Percentiles rank a stretch among this genome's conserved stretches.
Evolutionary conservation across 805 yeast species (phyloP).

Genomic region (Blastobotrys muscicola): DNA sequence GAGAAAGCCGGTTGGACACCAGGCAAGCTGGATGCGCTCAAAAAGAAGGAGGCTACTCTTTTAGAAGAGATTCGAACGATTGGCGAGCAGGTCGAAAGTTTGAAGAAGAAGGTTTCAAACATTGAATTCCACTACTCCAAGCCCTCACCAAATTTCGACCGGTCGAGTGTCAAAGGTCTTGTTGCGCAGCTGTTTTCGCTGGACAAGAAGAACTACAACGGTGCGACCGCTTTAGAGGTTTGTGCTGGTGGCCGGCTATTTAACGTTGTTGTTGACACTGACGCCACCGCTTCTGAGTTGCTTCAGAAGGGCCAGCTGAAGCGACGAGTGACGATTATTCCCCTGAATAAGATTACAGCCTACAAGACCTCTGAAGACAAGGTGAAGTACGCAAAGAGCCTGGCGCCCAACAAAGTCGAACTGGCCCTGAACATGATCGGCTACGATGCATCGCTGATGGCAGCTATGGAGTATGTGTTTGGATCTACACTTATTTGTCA

Average conservation of each 20-base stretch:
- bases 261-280: conserved; percentile 85
- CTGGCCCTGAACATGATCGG: conserved; percentile 77
- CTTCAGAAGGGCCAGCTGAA: conserved; percentile 69
- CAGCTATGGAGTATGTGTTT: conserved; percentile 87
- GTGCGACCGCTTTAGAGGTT: conserved; percentile 78
- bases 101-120: conserved; percentile 58
- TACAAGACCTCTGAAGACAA: conserved; percentile 42
- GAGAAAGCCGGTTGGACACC: conserved; percentile 38
- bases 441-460: conserved; percentile 56
- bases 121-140: conserved; percentile 64
- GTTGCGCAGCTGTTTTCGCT: conserved; percentile 77
- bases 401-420: conserved; percentile 80
- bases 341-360: conserved; percentile 75
- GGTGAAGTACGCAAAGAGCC: conserved; percentile 56
- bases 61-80: conserved; percentile 37
- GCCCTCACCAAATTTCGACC: conserved; percentile 54
- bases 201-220: conserved; percentile 43
- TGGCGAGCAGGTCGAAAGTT: conserved; percentile 39
- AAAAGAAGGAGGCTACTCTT: conserved; percentile 23
- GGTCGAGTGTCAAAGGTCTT: conserved; percentile 66
- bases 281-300: conserved; percentile 72
- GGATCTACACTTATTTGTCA: conserved; percentile 83
- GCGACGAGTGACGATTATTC: conserved; percentile 83
- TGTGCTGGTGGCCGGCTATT: conserved; percentile 90
- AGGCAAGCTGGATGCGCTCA: conserved; percentile 16